These are phyloP conservation scores for Hysterangium stoloniferum DNA, from an alignment of 768 basidiomycete species.

Conservation along the genomic window DNA sequence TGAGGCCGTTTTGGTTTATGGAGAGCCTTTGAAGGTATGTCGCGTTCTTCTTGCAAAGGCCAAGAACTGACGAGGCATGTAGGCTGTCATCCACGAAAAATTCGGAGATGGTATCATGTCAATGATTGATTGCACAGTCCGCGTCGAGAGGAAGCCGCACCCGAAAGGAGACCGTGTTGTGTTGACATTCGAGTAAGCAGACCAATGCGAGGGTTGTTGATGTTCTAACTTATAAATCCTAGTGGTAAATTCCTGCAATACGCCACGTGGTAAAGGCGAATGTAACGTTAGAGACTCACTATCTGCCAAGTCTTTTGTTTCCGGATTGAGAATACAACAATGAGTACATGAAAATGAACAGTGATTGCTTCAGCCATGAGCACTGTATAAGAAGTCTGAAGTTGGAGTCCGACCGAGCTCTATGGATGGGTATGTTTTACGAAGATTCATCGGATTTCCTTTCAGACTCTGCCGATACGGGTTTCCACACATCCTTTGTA, in stretches of 20 bases:
- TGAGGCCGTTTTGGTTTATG: conserved; percentile 73
- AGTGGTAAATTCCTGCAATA: conserved; percentile 79
- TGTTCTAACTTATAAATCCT: conserved; percentile 7
- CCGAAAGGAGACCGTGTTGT: conserved; percentile 76
- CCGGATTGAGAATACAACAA: too few species aligned
- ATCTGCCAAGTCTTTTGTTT: too few species aligned
- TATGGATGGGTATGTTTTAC: neutral
- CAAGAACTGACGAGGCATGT: conserved; percentile 5
- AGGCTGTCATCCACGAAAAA: conserved; percentile 78
- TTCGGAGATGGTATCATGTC: conserved; percentile 88
- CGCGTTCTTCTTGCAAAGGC: neutral
- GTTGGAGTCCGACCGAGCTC: too few species aligned
- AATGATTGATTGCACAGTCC: conserved; percentile 77
- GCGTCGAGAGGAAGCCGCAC: conserved; percentile 58
- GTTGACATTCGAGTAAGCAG: conserved; percentile 63
- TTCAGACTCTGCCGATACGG: neutral
- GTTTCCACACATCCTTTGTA: conserved; percentile 82
- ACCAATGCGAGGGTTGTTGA: neutral
- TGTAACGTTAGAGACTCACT: too few species aligned
- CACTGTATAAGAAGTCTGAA: neutral
- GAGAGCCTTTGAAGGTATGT: conserved; percentile 66
- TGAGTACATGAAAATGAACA: too few species aligned
- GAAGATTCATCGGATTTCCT: neutral
- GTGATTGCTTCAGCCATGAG: neutral
- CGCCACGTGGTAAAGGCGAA: conserved; percentile 46